Evolutionary conservation across 805 yeast species (phyloP).

Genomic region (Maudiozyma pseudohumilis): DNA sequence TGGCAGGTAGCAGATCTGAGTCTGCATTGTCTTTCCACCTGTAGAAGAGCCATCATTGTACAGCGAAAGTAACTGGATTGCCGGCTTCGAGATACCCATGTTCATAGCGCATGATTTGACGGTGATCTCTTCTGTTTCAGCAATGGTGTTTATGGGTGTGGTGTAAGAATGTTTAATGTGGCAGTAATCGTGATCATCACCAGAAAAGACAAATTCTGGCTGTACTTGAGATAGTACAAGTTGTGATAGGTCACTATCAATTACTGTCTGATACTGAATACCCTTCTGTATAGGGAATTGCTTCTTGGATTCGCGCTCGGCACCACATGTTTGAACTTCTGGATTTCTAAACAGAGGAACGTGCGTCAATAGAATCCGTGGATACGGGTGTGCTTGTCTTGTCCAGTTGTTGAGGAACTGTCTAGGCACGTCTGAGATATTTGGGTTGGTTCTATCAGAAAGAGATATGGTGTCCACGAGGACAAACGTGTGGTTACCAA

Average conservation of each 20-base stretch:
- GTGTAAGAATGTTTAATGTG: slow-evolving; percentile 48
- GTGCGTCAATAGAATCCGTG: slow-evolving; percentile 69
- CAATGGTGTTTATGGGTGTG: slow-evolving; percentile 13
- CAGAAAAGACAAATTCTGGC: slow-evolving; percentile 71
- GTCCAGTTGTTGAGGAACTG: slow-evolving; percentile 39
- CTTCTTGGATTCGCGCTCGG: slow-evolving; percentile 55
- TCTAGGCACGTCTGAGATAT: slow-evolving; percentile 38
- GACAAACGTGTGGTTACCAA: slow-evolving; percentile 64
- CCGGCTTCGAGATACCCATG: slow-evolving; percentile 80
- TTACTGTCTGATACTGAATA: slow-evolving; percentile 81
- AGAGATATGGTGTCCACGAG: slow-evolving; percentile 77
- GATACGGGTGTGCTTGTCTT: slow-evolving; percentile 28
- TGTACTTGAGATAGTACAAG: slow-evolving; percentile 46
- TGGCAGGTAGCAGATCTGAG: slow-evolving; percentile 49
- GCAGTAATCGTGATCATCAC: slow-evolving; percentile 97
- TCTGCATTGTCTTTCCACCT: slow-evolving; percentile 19
- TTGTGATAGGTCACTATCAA: slow-evolving; percentile 50
- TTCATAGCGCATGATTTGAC: slow-evolving; percentile 90
- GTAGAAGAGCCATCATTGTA: slow-evolving; percentile 32
- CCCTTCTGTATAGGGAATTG: slow-evolving; percentile 68
- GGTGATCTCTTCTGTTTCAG: slow-evolving; percentile 59
- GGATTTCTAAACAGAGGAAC: slow-evolving; percentile 78
- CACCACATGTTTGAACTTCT: slow-evolving; percentile 58
- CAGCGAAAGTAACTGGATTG: slow-evolving; percentile 71
- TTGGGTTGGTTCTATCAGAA: slow-evolving; percentile 44